Evolutionary conservation across 352 stramenopile genomes (phyloP), one percentile per base, ranked within the genome.

Genomic region (Pythium aquatile): DNA sequence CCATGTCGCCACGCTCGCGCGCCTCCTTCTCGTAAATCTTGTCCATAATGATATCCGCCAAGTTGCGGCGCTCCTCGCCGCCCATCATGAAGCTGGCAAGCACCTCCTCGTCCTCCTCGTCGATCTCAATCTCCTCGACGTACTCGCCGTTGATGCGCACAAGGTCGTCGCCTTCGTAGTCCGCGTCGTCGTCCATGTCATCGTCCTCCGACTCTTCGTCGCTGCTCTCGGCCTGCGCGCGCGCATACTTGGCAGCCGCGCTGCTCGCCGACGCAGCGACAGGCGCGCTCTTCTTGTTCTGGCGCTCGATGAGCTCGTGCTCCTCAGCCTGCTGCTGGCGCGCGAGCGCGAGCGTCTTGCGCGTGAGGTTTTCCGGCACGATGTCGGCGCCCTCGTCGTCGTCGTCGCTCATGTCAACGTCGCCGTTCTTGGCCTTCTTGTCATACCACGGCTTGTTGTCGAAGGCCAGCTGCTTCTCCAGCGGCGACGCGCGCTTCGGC

Each of bases 11-110:
- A 65, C 96, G 88, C 58, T 94, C 89, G 40, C 75, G 78, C 3
- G 83, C 84, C 54, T 97, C 86, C 70, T 99, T 99, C 79, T 99
- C 94, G 53, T 96, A 89, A 73, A 99, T 99, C 77, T 99, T 99
- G 71, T 97, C 93, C 91, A 99, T 98, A 73, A 99, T 99, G 55
- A 99, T 98, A 81, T 99, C 98, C 1, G 97, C 97, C 14, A 99
- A 83, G 64, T 97, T 99, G 63, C 90, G 89, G 48, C 89, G 80
- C 65, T 97, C 88, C 1, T 83, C 78, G 0, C 74, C 86, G 5
- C 85, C 82, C 57, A 97, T 82, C 71, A 96, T 90, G 66, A 97
- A 93, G 67, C 89, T 93, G 29, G 90, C 87, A 10, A 96, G 72
- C 44, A 78, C 88, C 73, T 96, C 79, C 44, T 96, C 87, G 61